These are phyloP conservation scores for Hypoxylon sp. DNA, from an alignment of 2,329 filamentous ascomycete genomes.

Conservation along the genomic window DNA sequence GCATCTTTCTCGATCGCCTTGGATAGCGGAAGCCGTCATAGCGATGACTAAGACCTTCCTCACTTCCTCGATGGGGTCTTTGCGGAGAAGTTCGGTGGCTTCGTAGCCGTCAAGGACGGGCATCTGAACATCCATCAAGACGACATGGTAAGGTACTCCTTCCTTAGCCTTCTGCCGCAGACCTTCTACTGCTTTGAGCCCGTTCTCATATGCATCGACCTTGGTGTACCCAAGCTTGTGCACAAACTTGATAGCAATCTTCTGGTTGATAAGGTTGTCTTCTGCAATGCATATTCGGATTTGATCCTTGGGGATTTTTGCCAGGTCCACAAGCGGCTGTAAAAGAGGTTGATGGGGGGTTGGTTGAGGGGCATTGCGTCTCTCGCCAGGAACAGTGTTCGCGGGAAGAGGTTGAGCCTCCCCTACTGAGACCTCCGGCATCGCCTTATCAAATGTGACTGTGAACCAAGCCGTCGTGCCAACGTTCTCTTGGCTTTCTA, in stretches of 20 bases:
- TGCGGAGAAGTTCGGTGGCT: constrained; percentile 85
- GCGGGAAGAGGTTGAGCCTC: constrained; percentile 62
- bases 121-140: constrained; percentile 98
- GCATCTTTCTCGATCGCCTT: constrained; percentile 94
- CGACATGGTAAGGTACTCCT: constrained; percentile 85
- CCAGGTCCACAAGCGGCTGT: constrained; percentile 75
- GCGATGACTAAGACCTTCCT: constrained; percentile 92
- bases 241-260: constrained; percentile 93
- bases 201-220: constrained; percentile 92
- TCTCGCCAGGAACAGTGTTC: constrained; percentile 61
- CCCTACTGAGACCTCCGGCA: constrained; percentile 70
- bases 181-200: constrained; percentile 88
- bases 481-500: constrained; percentile 81
- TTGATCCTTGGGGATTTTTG: constrained; percentile 80
- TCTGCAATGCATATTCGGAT: constrained; percentile 94
- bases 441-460: constrained; percentile 87
- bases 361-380: constrained; percentile 50
- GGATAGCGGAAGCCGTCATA: constrained; percentile 96
- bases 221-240: constrained; percentile 84
- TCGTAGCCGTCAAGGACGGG: constrained; percentile 93
- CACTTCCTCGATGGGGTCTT: constrained; percentile 82
- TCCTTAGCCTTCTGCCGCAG: constrained; percentile 80
- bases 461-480: constrained; percentile 85
- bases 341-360: constrained; percentile 59
- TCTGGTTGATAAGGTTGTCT: constrained; percentile 95